Conservation (phyloP, 257 asterid species). For the Nicotiana sylvestris region DNA sequence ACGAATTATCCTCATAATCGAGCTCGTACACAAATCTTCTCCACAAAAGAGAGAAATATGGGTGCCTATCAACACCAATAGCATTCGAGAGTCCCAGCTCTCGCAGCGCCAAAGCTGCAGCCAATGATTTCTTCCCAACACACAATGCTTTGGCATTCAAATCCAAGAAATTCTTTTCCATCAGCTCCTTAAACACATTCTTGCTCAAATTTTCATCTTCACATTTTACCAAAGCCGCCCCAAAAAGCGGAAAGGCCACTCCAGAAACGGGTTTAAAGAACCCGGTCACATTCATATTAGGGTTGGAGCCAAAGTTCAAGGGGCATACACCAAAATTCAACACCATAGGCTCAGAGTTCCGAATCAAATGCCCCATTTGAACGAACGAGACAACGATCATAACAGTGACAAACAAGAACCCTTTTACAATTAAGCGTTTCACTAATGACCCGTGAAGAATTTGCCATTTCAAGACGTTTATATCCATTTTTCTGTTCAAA, state of each 20-base stretch:
- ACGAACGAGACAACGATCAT: conserved; percentile 42
- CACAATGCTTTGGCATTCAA: conserved; percentile 57
- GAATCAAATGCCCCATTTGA: conserved; percentile 44
- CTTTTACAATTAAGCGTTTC: conserved; percentile 54
- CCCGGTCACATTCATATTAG: conserved; percentile 27
- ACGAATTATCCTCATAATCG: conserved; percentile 43
- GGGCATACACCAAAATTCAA: conserved; percentile 45
- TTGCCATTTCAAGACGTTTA: conserved; percentile 48
- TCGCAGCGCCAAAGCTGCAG: conserved; percentile 49
- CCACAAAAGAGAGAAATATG: conserved; percentile 64
- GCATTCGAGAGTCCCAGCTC: conserved; percentile 57
- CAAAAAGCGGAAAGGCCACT: conserved; percentile 20
- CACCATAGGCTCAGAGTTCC: conserved; percentile 29
- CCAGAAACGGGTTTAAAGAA: conserved; percentile 22
- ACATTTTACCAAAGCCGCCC: conserved; percentile 17
- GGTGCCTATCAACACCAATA: conserved; percentile 57
- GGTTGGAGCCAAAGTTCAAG: conserved; percentile 31
- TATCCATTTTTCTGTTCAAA: conserved; percentile 33
- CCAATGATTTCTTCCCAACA: conserved; percentile 59
- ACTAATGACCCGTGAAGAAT: conserved; percentile 40
- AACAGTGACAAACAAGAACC: conserved; percentile 48
- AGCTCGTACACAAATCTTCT: conserved; percentile 73
- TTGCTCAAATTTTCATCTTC: conserved; percentile 36
- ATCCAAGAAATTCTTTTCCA: conserved; percentile 52
- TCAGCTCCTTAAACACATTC: conserved; percentile 48